phyloP scores from a whole-genome alignment of 495 filamentous ascomycete genomes.

The Aspergillus conjunctus region DNA sequence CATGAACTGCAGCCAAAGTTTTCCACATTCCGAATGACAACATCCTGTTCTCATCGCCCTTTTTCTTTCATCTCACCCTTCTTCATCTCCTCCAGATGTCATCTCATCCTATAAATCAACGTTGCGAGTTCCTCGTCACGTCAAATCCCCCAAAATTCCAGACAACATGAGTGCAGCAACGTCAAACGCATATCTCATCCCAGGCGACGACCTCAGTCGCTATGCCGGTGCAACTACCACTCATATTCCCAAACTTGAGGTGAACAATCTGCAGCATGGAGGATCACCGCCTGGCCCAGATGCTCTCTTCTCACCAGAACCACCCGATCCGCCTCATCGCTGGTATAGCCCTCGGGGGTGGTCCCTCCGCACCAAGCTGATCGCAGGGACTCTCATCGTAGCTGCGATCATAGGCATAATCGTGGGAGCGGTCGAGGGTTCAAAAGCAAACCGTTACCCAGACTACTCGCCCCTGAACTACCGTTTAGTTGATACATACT shows the following conservation, averaged over 20 bases:
- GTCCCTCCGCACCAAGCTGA: constrained; percentile 48
- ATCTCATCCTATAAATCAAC: neutral
- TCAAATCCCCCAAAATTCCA: neutral
- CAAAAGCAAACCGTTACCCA: constrained; percentile 52
- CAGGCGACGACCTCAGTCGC: constrained; percentile 24
- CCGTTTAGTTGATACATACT: constrained; percentile 53
- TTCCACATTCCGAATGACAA: constrained; percentile 11
- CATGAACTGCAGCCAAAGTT: neutral
- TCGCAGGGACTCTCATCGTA: constrained; percentile 33
- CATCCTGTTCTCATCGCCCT: neutral
- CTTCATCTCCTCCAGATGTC: neutral
- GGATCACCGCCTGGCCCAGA: constrained; percentile 18
- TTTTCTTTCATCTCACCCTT: neutral
- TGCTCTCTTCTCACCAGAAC: neutral
- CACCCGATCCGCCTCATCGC: neutral
- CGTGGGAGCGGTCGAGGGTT: constrained; percentile 56
- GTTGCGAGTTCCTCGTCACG: neutral
- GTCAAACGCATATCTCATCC: constrained; percentile 15
- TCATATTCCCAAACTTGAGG: constrained; percentile 23
- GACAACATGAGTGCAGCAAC: neutral
- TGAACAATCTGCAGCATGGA: constrained; percentile 23
- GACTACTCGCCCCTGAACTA: constrained; percentile 55
- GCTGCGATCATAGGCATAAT: constrained; percentile 53
- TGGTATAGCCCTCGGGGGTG: constrained; percentile 57
- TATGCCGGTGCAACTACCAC: constrained; percentile 28